These are phyloP conservation scores for Phytophthora lateralis DNA, from an alignment of 352 stramenopile genomes.

Conservation along the genomic window DNA sequence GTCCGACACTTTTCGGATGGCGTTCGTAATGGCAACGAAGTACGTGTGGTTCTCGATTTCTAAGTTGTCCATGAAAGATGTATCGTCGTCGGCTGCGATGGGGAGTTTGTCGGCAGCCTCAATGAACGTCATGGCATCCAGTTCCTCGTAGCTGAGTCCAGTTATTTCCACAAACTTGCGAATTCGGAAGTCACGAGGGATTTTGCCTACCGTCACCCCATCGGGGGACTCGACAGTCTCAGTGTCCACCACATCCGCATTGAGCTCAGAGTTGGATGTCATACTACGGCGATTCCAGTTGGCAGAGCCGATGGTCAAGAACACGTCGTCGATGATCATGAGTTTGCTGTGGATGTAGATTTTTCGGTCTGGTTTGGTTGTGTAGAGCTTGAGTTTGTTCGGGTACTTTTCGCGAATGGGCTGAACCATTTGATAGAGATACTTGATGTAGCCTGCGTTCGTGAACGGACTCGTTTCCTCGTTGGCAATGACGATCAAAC, in stretches of 20 bases:
- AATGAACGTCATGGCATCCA: slow-evolving; percentile 56
- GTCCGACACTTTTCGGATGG: slow-evolving; percentile 21
- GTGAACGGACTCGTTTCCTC: slow-evolving; percentile 27
- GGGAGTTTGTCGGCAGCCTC: slow-evolving; percentile 43
- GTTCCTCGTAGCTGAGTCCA: slow-evolving; percentile 39
- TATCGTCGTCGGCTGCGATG: slow-evolving; percentile 19
- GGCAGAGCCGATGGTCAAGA: slow-evolving; percentile 54
- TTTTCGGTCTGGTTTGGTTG: slow-evolving; percentile 36
- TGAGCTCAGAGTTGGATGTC: slow-evolving; percentile 63
- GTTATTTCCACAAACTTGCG: slow-evolving; percentile 70
- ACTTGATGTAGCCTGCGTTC: slow-evolving; percentile 49
- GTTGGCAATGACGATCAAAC: slow-evolving; percentile 58
- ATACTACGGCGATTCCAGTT: slow-evolving; percentile 61
- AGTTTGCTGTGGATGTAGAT: slow-evolving; percentile 68
- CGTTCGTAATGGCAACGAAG: slow-evolving; percentile 24
- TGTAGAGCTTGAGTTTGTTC: slow-evolving; percentile 41
- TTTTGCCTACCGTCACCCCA: slow-evolving; percentile 38
- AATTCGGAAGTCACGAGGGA: slow-evolving; percentile 61
- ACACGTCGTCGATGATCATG: slow-evolving; percentile 67
- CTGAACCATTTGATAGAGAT: slow-evolving; percentile 53
- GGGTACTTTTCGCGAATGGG: slow-evolving; percentile 43
- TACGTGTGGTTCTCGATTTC: slow-evolving; percentile 23
- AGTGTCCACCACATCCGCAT: slow-evolving; percentile 53
- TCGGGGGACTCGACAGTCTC: slow-evolving; percentile 28
- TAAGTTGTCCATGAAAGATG: slow-evolving; percentile 35